Percentiles rank a stretch among this genome's conserved stretches.
Conservation (phyloP, 306 rosid genomes). For the Canavalia gladiata region DNA sequence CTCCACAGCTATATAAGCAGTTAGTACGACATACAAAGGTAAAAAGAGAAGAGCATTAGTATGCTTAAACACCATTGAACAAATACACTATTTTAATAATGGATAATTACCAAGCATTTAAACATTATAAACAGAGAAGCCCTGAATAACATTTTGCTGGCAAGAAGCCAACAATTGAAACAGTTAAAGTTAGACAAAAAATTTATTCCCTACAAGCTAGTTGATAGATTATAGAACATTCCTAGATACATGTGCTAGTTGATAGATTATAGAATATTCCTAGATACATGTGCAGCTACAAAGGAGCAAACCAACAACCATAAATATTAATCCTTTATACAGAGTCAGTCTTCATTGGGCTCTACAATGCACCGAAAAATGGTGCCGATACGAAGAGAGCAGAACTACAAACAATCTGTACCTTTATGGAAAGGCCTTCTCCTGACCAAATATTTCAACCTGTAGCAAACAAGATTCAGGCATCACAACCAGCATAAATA, state of each 20-base stretch:
- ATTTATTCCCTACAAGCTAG: slow-evolving; percentile 44
- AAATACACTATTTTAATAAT: background rate
- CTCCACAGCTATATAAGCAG: background rate
- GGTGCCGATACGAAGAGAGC: slow-evolving; percentile 49
- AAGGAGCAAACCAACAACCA: slow-evolving; percentile 41
- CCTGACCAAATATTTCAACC: slow-evolving; percentile 48
- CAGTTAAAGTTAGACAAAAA: slow-evolving; percentile 31
- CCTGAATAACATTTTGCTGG: slow-evolving; percentile 35
- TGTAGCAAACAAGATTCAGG: slow-evolving; percentile 51
- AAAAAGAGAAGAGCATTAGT: background rate
- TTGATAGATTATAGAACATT: slow-evolving; percentile 34
- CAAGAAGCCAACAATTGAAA: slow-evolving; percentile 37
- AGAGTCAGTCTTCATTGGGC: slow-evolving; percentile 39
- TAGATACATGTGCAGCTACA: slow-evolving; percentile 46
- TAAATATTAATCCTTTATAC: slow-evolving; percentile 32
- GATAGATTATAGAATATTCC: slow-evolving; percentile 39
- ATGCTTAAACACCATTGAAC: background rate
- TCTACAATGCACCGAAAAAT: slow-evolving; percentile 49
- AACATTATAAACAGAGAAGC: slow-evolving; percentile 27
- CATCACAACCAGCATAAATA: slow-evolving; percentile 40
- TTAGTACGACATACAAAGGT: background rate
- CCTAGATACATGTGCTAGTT: slow-evolving; percentile 46
- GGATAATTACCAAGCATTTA: slow-evolving; percentile 6
- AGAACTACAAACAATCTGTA: slow-evolving; percentile 51
- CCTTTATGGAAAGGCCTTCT: slow-evolving; percentile 42